Base-by-base conservation (phyloP, 495 filamentous ascomycete species). In the Aspergillus carlsbadensis region DNA sequence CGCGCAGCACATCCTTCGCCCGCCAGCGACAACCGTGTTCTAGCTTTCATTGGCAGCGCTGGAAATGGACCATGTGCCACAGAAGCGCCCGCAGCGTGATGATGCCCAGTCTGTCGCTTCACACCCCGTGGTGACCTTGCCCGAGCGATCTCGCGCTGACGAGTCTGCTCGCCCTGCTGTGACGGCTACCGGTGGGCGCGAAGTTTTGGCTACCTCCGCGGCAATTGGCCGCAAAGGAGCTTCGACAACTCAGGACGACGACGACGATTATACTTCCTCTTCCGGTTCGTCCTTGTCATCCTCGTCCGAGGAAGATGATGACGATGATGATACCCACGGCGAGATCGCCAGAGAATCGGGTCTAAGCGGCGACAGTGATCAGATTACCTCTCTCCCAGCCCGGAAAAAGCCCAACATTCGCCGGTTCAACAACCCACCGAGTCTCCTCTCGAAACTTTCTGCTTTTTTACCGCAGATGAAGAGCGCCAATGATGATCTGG, bases 391-490 rank as follows among this genome's bases (percentile, higher is more conserved):
- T 26, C 42, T 74, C 56, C 62, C 69, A 10, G 65, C 65, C 8
- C 65, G 68, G 2, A 66, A 61, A 14, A 77, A 74, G 54, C 76
- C 76, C 1, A 55, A 58, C 43, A 78, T 77, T 58, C 58, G 56
- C 18, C 65, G 58, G 10, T 59, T 73, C 21, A 21, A 70, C 5
- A 47, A 58, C 7, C 54, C 64, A n/a, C 65, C 68, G 5, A 70
- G 64, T 6, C 53, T 81, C 13, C 48, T 76, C n/a, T 61, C 70
- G 1, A 67, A 75, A 2, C 54, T 81, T n/a, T 72, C 65, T 6
- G 45, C 75, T 13, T 79, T 83, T 48, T 54, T 83, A 41, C 76
- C 78, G 10, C 58, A 77, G 54, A 72, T 83, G 61, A 71, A 74
- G 50, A 62, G 57, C 40, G 78, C 79, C 14, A 83, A 83, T 62